Evolutionary conservation across 495 filamentous ascomycete genomes (phyloP).

Genomic region (Massariosphaeria phaeospora): DNA sequence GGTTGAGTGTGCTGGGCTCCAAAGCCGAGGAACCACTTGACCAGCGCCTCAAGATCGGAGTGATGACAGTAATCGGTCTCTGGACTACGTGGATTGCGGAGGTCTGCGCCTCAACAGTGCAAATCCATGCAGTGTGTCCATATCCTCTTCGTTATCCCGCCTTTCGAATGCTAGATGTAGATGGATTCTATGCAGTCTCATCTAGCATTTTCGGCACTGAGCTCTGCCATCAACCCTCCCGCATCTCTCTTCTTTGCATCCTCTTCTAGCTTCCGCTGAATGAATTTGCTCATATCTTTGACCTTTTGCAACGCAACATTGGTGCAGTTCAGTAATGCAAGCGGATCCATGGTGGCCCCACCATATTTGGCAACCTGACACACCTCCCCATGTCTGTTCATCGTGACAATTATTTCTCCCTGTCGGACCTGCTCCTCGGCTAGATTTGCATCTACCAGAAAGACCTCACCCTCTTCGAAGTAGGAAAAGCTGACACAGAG

Average conservation of each 20-base stretch:
- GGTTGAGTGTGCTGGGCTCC: no score
- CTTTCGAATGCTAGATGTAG: not conserved
- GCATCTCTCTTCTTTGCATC: constrained; percentile 72
- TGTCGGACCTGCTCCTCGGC: constrained; percentile 83
- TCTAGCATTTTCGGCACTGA: constrained; percentile 74
- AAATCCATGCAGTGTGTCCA: not conserved
- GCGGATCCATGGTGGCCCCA: constrained; percentile 71
- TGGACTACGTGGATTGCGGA: no score
- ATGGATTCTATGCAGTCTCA: constrained; percentile 9
- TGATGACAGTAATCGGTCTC: not conserved
- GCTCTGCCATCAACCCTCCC: constrained; percentile 67
- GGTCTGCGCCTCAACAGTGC: not conserved
- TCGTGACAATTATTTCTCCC: constrained; percentile 74
- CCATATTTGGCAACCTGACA: constrained; percentile 87
- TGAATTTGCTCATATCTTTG: constrained; percentile 65
- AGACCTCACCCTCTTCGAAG: constrained; percentile 58
- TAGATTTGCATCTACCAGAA: constrained; percentile 71
- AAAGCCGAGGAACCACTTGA: no score
- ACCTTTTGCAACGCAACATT: constrained; percentile 67
- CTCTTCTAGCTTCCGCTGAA: constrained; percentile 66
- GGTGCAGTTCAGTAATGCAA: constrained; percentile 65
- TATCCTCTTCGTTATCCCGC: not conserved
- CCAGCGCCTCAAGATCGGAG: not conserved
- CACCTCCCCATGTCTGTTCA: constrained; percentile 86
- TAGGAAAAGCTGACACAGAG: constrained; percentile 81